phyloP scores from a whole-genome alignment of 2,329 filamentous ascomycete genomes.

The Didymella keratinophila region DNA sequence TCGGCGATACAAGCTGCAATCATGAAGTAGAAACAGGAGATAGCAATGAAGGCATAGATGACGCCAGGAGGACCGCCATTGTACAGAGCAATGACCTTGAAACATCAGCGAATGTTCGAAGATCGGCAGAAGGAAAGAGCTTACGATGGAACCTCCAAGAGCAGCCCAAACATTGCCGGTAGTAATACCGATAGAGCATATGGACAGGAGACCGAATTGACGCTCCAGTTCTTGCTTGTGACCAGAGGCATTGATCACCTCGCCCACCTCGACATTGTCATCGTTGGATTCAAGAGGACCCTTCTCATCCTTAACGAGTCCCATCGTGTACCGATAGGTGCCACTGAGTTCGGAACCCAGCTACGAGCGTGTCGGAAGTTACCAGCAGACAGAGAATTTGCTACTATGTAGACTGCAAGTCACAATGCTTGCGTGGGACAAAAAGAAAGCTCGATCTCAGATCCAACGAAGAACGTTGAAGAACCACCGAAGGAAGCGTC shows the following conservation, averaged over 20 bases:
- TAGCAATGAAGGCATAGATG: constrained; percentile 58
- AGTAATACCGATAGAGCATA: constrained; percentile 57
- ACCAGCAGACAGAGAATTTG: background rate
- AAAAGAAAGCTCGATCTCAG: constrained; percentile 14
- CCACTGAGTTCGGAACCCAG: background rate
- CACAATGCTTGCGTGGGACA: background rate
- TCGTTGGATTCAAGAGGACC: constrained; percentile 27
- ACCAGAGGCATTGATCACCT: constrained; percentile 59
- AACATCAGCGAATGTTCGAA: background rate
- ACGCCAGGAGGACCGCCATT: constrained; percentile 58
- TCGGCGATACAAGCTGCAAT: constrained; percentile 61
- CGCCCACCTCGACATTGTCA: constrained; percentile 35
- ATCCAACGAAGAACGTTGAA: constrained; percentile 12
- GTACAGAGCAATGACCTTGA: constrained; percentile 52
- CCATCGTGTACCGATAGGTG: constrained; percentile 4
- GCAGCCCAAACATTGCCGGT: constrained; percentile 56
- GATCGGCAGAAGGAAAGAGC: constrained; percentile 15
- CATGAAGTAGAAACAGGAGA: constrained; percentile 61
- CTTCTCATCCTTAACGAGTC: constrained; percentile 23
- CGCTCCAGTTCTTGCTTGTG: constrained; percentile 62
- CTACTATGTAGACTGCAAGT: background rate
- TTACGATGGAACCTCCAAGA: constrained; percentile 58
- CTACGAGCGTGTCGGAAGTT: background rate
- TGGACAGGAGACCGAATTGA: constrained; percentile 58
- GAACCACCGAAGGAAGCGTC: background rate